Evolutionary conservation across 305 asterid species (phyloP).

Genomic region (Fraxinus velutina): DNA sequence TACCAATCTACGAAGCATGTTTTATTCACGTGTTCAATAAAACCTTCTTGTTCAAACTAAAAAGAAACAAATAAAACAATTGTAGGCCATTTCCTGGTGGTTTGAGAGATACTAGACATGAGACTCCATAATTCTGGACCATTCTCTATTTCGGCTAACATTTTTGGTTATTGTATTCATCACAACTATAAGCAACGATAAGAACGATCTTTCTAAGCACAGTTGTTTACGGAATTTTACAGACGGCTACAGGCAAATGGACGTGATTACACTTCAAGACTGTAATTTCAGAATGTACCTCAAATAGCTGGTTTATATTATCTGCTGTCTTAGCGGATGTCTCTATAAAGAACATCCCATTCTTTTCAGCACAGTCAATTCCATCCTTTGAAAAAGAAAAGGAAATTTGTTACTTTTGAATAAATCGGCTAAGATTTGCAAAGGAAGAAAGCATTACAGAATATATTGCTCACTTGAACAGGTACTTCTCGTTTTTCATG

Average conservation of each 20-base stretch:
- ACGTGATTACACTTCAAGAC: background rate
- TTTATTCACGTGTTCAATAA: background rate
- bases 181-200: background rate
- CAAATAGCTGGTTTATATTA: slow-evolving; percentile 96
- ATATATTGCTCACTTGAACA: slow-evolving; percentile 54
- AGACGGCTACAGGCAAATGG: background rate
- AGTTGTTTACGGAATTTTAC: background rate
- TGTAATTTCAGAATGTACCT: slow-evolving; percentile 44
- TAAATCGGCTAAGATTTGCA: background rate
- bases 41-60: background rate
- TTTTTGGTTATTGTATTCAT: background rate
- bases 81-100: background rate
- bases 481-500: slow-evolving; percentile 81
- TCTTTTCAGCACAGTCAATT: slow-evolving; percentile 79
- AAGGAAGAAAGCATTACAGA: slow-evolving; percentile 8
- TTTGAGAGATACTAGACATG: background rate
- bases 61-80: background rate
- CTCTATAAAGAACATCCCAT: slow-evolving; percentile 94
- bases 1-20: background rate
- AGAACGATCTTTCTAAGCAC: background rate
- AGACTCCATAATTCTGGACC: background rate
- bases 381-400: slow-evolving; percentile 56
- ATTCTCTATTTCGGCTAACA: background rate
- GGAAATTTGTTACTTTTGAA: slow-evolving; percentile 1
- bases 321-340: slow-evolving; percentile 99